Conservation (phyloP, 495 filamentous ascomycete species). For the Neurospora hispaniola region DNA sequence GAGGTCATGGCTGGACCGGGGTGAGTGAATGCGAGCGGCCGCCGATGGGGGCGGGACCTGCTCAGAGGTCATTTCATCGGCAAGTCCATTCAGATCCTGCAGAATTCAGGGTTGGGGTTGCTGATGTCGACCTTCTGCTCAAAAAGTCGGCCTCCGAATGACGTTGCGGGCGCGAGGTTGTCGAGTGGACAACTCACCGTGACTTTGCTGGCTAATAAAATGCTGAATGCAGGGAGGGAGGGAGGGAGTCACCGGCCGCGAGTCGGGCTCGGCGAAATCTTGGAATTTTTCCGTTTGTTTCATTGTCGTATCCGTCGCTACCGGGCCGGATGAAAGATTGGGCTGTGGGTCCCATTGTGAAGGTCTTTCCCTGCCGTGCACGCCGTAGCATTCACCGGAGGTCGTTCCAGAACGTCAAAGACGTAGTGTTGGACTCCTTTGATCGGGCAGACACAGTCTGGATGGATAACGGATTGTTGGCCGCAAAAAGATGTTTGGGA, state of each 20-base stretch:
- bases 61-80: conserved; percentile 6
- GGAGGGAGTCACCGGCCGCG: not conserved
- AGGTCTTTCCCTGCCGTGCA: not conserved
- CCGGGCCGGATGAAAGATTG: not conserved
- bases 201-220: not conserved
- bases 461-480: not conserved
- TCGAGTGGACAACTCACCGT: not conserved
- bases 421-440: not conserved
- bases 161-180: not conserved
- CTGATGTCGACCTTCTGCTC: not conserved
- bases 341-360: not conserved
- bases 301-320: not conserved
- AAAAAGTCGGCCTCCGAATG: not conserved
- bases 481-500: not conserved
- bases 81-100: not conserved
- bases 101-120: not conserved
- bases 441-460: not conserved
- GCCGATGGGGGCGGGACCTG: not conserved
- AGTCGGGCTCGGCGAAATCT: not conserved
- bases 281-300: not conserved
- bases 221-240: not conserved
- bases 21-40: not conserved
- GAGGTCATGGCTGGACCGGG: conserved; percentile 6
- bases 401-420: not conserved
- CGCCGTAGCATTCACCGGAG: not conserved